These are phyloP conservation scores for Termitomyces sp. DNA, from an alignment of 768 basidiomycete species.

Conservation along the genomic window DNA sequence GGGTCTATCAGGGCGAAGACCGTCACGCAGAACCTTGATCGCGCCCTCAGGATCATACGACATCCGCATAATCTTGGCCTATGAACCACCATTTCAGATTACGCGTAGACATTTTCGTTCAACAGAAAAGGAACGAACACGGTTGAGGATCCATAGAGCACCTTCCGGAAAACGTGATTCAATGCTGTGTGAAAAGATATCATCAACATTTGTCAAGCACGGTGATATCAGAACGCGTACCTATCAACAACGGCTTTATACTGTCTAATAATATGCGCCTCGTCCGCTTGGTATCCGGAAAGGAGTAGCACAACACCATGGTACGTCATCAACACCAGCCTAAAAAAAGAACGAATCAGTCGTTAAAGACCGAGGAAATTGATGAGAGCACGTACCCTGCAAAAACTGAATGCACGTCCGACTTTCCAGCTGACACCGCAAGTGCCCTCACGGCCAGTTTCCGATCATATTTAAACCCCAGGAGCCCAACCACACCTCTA, in stretches of 20 bases:
- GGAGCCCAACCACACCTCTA: conserved; percentile 67
- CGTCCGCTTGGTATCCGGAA: conserved; percentile 74
- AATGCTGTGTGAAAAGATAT: conserved; percentile 30
- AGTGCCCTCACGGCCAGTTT: conserved; percentile 63
- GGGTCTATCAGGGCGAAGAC: conserved; percentile 46
- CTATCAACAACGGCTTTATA: conserved; percentile 61
- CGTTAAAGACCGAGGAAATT: not conserved
- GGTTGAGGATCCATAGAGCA: conserved; percentile 69
- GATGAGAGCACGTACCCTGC: conserved; percentile 47
- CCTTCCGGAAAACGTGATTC: conserved; percentile 58
- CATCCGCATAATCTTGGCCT: conserved; percentile 3
- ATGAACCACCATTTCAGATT: not conserved
- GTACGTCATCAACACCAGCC: conserved; percentile 79
- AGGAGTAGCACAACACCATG: conserved; percentile 65
- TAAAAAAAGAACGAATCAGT: conserved; percentile 15
- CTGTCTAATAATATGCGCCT: conserved; percentile 53
- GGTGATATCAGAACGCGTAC: conserved; percentile 27
- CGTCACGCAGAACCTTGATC: conserved; percentile 53
- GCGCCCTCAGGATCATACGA: conserved; percentile 52
- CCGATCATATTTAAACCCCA: conserved; percentile 73
- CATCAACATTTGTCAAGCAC: not conserved
- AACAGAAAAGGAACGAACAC: conserved; percentile 30
- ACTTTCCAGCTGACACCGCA: conserved; percentile 57
- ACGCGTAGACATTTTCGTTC: not conserved
- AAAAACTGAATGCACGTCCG: conserved; percentile 73